Evolutionary conservation across 768 basidiomycete genomes (phyloP).

Genomic region (Serendipita sp.): DNA sequence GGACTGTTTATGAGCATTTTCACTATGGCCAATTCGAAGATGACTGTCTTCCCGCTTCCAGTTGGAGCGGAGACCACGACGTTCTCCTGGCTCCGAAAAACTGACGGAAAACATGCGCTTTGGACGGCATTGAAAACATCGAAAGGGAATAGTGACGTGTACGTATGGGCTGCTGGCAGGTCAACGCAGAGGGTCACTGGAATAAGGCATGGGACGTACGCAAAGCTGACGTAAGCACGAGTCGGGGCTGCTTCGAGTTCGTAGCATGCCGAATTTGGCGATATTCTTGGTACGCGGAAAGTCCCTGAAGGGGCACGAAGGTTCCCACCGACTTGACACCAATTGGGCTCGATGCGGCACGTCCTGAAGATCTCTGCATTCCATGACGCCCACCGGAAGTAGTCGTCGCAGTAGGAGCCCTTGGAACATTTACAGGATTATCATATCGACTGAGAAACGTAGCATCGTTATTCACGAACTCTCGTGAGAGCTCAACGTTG

Average conservation of each 20-base stretch:
- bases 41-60: slow-evolving; percentile 86
- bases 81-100: slow-evolving; percentile 29
- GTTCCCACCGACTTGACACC: background rate
- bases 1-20: slow-evolving; percentile 37
- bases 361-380: no score
- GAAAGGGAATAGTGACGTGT: slow-evolving; percentile 71
- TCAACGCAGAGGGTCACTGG: no score
- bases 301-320: background rate
- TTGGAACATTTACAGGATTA: no score
- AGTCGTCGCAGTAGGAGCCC: no score
- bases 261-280: background rate
- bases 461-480: no score
- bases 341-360: no score
- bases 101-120: slow-evolving; percentile 44
- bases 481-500: no score
- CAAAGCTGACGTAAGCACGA: background rate
- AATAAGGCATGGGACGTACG: background rate
- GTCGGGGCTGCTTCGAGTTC: background rate
- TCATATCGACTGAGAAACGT: no score
- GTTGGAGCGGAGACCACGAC: slow-evolving; percentile 75
- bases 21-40: slow-evolving; percentile 86
- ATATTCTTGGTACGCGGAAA: background rate
- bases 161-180: slow-evolving; percentile 49
- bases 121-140: slow-evolving; percentile 86
- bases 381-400: no score